Base-by-base conservation (phyloP, 306 rosid species). In the Arachis hypogaea region DNA sequence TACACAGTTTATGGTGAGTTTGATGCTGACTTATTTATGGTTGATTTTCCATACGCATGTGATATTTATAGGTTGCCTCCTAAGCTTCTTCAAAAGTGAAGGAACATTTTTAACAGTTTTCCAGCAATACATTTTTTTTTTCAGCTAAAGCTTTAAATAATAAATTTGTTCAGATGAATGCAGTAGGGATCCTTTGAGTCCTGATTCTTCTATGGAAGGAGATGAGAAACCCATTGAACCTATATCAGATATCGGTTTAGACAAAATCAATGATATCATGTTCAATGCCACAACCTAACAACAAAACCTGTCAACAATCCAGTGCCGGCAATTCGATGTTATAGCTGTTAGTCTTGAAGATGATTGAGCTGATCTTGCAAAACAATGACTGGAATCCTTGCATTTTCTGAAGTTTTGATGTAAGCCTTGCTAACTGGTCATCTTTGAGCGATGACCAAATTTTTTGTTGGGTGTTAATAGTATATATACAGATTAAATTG, bases 171-270 rank as follows among this genome's bases (percentile, higher is more conserved):
- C 86, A 91, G 96, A 94, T 84, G 95, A 94, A 77, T 89, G 85
- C 79, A 89, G 91, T 71, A 85, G 86, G 73, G 97, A 91, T 55
- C 90, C 98, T 63, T 75, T 80, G 22, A 72, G 82, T 46, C 66
- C 58, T 14, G 66, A 74, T 69, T 22, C 18, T 58, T 79, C 74
- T 4, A 29, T 16, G 43, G 86, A 73, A 10, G 86, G 69, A 45
- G 94, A 84, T 61, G 94, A 89, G 57, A 87, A 74, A 65, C 92
- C 96, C 47, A 91, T 93, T 7, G 88, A 93, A 38, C 89, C 96
- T 61, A 87, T 90, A 58, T 88, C 90, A 8, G 96, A 93, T 82
- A 90, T 87, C 38, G 81, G 91, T 52, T 80, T 88, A 0, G 74
- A 78, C 71, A 83, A 49, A 80, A 88, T 93, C 76, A 93, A 93